phyloP scores from a whole-genome alignment of 208 protist species.

The Trypanosoma melophagium region DNA sequence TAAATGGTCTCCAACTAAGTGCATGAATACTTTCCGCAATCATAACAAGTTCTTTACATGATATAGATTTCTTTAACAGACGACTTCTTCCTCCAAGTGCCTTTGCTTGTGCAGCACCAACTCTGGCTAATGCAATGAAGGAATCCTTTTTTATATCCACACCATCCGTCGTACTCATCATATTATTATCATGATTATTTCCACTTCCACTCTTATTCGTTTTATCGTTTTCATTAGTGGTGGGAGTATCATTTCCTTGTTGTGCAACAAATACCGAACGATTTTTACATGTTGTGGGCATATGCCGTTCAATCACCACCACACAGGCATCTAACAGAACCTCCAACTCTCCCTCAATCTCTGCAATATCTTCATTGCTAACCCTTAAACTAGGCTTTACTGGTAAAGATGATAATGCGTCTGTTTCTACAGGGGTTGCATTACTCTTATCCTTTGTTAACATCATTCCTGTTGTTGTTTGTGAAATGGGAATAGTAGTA shows the following conservation, averaged over 20 bases:
- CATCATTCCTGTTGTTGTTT: background rate
- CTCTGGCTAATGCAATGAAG: background rate
- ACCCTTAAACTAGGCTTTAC: conserved; percentile 4
- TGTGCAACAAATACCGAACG: conserved; percentile 10
- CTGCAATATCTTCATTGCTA: conserved; percentile 25
- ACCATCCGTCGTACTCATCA: background rate
- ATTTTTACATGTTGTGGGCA: conserved; percentile 13
- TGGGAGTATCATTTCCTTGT: background rate
- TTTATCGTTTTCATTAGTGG: background rate
- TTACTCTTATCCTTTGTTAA: background rate
- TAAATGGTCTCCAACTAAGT: conserved; percentile 27
- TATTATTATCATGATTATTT: background rate
- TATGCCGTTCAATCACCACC: conserved; percentile 20
- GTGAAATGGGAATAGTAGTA: background rate
- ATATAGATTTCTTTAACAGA: conserved; percentile 20
- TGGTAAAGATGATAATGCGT: background rate
- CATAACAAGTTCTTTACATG: conserved; percentile 25
- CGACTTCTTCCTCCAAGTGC: conserved; percentile 27
- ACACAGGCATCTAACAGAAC: conserved; percentile 29
- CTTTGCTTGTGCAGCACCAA: conserved; percentile 22
- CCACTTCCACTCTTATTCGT: background rate
- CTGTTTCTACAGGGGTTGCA: background rate
- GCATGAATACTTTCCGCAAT: conserved; percentile 29
- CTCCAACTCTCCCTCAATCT: conserved; percentile 34
- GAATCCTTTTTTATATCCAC: background rate